These are phyloP conservation scores for Lenzites betulinus DNA, from an alignment of 768 basidiomycete genomes.

Conservation along the genomic window DNA sequence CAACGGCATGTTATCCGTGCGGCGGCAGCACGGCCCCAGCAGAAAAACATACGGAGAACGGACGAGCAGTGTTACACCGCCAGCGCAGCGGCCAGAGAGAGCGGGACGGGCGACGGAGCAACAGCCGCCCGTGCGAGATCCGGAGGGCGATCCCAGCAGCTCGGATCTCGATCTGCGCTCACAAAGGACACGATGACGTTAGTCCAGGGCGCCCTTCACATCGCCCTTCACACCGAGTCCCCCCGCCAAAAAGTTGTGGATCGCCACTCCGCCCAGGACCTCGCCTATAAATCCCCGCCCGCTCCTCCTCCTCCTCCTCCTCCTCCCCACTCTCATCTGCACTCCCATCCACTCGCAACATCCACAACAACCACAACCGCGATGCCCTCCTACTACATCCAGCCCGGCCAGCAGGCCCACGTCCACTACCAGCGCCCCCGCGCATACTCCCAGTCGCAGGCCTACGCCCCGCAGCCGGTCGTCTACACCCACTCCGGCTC, in stretches of 20 bases:
- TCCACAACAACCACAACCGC: background rate
- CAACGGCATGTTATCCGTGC: background rate
- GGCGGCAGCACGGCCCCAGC: background rate
- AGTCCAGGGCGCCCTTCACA: conserved; percentile 1
- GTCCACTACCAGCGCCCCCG: conserved; percentile 24
- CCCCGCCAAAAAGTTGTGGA: conserved; percentile 13
- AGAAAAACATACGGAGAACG: conserved; percentile 1
- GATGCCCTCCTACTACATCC: conserved; percentile 33
- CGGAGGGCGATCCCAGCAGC: conserved; percentile 1
- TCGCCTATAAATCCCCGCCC: background rate
- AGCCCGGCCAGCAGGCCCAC: conserved; percentile 22
- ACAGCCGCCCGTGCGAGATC: conserved; percentile 6
- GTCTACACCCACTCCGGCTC: conserved; percentile 22
- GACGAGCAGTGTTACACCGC: conserved; percentile 7
- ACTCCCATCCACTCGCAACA: background rate
- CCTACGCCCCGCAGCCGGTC: conserved; percentile 25
- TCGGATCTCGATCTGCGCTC: conserved; percentile 1
- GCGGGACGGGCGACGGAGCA: background rate
- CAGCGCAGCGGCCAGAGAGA: background rate
- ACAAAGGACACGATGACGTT: conserved; percentile 13
- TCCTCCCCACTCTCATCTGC: background rate
- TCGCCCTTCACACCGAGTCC: conserved; percentile 5
- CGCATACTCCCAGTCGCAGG: conserved; percentile 24
- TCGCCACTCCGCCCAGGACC: conserved; percentile 4
- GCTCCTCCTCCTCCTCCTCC: background rate